A percentile compares a stretch with the other conserved stretches of the same genome.
Evolutionary conservation across 169 alveolate species (phyloP).

Genomic region (Eimeria necatrix): DNA sequence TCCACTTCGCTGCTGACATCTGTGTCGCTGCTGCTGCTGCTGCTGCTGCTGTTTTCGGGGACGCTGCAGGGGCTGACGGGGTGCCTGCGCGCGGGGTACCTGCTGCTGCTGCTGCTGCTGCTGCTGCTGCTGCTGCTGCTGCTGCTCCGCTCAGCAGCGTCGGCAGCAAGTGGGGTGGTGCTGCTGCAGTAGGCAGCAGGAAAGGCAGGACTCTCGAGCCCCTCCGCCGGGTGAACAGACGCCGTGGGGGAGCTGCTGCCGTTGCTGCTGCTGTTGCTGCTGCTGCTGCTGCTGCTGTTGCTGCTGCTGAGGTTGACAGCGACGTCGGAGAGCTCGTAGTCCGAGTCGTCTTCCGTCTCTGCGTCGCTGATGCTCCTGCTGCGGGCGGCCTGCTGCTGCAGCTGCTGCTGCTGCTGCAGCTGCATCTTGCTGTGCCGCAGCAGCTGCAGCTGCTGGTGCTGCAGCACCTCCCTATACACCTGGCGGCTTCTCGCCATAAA

Average conservation of each 20-base stretch:
- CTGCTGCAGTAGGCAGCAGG: constrained; percentile 40
- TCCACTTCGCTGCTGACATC: constrained; percentile 32
- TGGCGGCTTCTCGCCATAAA: constrained; percentile 24
- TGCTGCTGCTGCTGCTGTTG: constrained; percentile 51
- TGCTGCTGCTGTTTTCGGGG: constrained; percentile 2
- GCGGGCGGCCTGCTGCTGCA: background rate
- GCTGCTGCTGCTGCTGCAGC: constrained; percentile 45
- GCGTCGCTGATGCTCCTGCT: constrained; percentile 59
- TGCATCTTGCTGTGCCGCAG: constrained; percentile 45
- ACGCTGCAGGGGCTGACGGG: background rate
- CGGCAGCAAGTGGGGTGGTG: background rate
- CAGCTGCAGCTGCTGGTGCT: constrained; percentile 56
- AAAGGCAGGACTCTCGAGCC: background rate
- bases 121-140: constrained; percentile 42
- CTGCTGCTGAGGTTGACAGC: constrained; percentile 60
- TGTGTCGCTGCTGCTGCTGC: constrained; percentile 50
- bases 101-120: constrained; percentile 51
- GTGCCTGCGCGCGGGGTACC: constrained; percentile 4
- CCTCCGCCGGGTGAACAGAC: background rate
- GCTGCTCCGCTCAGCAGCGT: background rate
- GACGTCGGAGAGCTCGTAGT: constrained; percentile 26
- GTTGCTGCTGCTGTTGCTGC: constrained; percentile 28
- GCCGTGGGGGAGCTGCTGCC: background rate
- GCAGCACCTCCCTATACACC: constrained; percentile 71
- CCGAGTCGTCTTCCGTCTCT: constrained; percentile 29